Percentiles rank a stretch among this genome's conserved stretches.
phyloP scores from a whole-genome alignment of 495 filamentous ascomycete genomes.

The Aspergillus panamensis region DNA sequence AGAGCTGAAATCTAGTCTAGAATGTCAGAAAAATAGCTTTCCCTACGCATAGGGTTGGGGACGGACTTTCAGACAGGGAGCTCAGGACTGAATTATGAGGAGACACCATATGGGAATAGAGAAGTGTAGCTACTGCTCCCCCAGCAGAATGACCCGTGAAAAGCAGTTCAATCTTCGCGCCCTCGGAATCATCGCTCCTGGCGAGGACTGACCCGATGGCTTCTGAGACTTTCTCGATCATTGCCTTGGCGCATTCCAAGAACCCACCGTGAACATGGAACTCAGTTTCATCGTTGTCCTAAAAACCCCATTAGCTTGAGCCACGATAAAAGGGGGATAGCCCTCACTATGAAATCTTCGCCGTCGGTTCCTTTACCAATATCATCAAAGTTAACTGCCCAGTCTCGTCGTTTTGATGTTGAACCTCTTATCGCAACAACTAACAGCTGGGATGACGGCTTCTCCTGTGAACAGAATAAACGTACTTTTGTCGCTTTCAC shows the following conservation, averaged over 20 bases:
- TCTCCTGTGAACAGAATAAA: not conserved
- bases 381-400: conserved; percentile 13
- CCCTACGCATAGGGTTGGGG: not conserved
- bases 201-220: conserved; percentile 5
- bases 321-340: not conserved
- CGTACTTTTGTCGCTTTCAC: conserved; percentile 9
- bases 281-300: not conserved
- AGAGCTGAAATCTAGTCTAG: not conserved
- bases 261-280: conserved; percentile 10
- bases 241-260: conserved; percentile 10
- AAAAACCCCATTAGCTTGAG: not conserved
- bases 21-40: not conserved
- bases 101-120: conserved; percentile 72
- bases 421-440: conserved; percentile 12
- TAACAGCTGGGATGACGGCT: not conserved
- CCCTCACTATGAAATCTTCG: conserved; percentile 4
- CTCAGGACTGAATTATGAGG: not conserved
- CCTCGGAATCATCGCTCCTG: not conserved
- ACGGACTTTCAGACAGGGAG: not conserved
- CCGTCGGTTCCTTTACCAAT: conserved; percentile 7
- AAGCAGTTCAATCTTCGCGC: conserved; percentile 43
- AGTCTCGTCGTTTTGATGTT: conserved; percentile 12
- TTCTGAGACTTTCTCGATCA: conserved; percentile 9
- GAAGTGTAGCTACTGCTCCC: conserved; percentile 71
- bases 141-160: conserved; percentile 84